Evolutionary conservation across 768 basidiomycete species (phyloP), one percentile per base, ranked within the genome.

Genomic region (Lentinus tigrinus): DNA sequence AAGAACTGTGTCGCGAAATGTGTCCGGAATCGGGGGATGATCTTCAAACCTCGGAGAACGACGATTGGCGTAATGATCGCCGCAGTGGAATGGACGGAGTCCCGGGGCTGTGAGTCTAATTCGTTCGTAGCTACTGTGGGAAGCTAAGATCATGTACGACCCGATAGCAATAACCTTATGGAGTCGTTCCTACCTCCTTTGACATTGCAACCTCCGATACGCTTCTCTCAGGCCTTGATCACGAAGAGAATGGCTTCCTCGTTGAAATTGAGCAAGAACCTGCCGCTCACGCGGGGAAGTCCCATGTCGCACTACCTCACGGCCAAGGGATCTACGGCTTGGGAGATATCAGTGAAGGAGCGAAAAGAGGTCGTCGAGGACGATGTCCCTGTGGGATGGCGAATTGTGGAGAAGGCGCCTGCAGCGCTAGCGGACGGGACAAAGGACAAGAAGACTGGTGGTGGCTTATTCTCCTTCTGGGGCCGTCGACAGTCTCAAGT

Each of bases 391-490:
- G 71, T 78, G 16, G 91, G 89, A 4, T 90, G 90, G 91, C 77
- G 85, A 58, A 81, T 89, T 31, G 71, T 89, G 13, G 84, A 88
- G 54, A 83, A 83, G 59, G 77, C 81, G 26, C 68, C 73, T 39
- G 70, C 75, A n/a, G 69, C 78, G 40, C 24, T 71, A 56, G 50
- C 81, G 21, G 69, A 73, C 5, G 68, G 70, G n/a, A 78, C 77
- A 55, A 88, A 81, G 71, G 56, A 61, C 14, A 73, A 68, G 57
- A 89, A 82, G 68, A 42, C 77, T 14, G 71, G 72, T 23, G 76
- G 83, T 7, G 80, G 87, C 10, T 66, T 92, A n/a, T 75, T 92
- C 37, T 91, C 90, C 5, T 89, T 93, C 69, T 89, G 87, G 76
- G 81, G 81, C 23, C 78, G 88, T 62, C 21, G 62, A 55, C 39